A percentile compares a stretch with the other conserved stretches of the same genome.
These are phyloP conservation scores for Papilionanthe hybrid DNA, from an alignment of 116 monocot species.

Conservation along the genomic window DNA sequence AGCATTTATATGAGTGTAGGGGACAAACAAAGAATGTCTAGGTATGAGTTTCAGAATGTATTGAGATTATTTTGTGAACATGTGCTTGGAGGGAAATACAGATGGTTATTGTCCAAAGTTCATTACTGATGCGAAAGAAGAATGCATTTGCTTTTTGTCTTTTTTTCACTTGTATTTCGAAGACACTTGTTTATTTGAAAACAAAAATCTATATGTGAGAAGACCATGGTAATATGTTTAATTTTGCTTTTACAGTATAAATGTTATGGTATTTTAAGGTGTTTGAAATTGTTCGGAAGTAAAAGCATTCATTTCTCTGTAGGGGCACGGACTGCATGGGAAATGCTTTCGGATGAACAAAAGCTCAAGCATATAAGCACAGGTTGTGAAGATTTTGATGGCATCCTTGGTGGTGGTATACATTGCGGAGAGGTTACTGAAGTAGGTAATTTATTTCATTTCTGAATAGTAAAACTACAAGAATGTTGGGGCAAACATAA, in stretches of 20 bases:
- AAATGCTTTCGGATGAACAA: slow-evolving; percentile 84
- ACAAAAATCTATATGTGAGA: background rate
- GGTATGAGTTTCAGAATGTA: background rate
- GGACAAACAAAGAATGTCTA: background rate
- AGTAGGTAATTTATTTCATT: slow-evolving; percentile 48
- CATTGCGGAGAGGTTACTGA: slow-evolving; percentile 94
- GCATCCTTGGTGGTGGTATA: slow-evolving; percentile 90
- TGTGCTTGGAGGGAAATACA: background rate
- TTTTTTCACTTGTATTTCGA: background rate
- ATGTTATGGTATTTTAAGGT: background rate
- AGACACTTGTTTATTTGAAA: background rate
- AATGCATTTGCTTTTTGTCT: background rate
- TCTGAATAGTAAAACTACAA: background rate
- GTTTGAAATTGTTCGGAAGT: background rate
- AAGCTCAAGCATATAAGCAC: slow-evolving; percentile 67
- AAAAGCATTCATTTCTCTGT: slow-evolving; percentile 9
- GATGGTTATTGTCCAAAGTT: background rate
- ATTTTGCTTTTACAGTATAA: background rate
- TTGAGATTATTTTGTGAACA: background rate
- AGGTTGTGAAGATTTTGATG: slow-evolving; percentile 67
- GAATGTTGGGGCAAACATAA: background rate
- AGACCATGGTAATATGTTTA: background rate
- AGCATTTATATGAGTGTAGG: background rate
- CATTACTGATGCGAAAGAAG: background rate
- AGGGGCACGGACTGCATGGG: slow-evolving; percentile 92